Evolutionary conservation across 495 filamentous ascomycete genomes (phyloP).

Genomic region (Pseudomonodictys pantanalensis): DNA sequence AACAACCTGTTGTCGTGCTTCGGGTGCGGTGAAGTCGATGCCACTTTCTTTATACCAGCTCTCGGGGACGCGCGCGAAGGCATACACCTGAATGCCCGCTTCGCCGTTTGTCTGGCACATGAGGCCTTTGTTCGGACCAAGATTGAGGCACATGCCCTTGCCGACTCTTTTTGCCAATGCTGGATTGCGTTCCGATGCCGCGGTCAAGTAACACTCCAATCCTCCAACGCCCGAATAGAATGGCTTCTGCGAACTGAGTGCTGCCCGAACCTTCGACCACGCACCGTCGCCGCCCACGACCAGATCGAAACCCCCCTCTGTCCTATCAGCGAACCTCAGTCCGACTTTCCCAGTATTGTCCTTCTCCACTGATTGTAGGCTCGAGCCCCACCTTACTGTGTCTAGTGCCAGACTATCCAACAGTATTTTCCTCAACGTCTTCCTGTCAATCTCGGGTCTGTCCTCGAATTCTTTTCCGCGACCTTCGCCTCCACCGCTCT

Average conservation of each 20-base stretch:
- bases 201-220: not conserved
- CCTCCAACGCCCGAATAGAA: not conserved
- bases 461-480: not conserved
- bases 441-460: conserved; percentile 3
- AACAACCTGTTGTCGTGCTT: not conserved
- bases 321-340: not conserved
- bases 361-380: not conserved
- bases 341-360: not conserved
- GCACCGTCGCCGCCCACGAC: not conserved
- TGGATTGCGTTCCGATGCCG: not conserved
- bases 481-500: not conserved
- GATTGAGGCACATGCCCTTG: not conserved
- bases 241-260: not conserved
- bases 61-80: not conserved
- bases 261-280: not conserved
- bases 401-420: not conserved
- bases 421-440: not conserved
- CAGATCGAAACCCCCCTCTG: not conserved
- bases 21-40: not conserved
- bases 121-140: not conserved
- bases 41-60: not conserved
- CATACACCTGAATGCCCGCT: not conserved
- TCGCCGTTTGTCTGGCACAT: not conserved
- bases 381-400: not conserved
- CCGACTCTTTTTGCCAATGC: not conserved